A percentile compares a stretch with the other conserved stretches of the same genome.
These are phyloP conservation scores for Aspergillus tamarii DNA, from an alignment of 2,329 filamentous ascomycete genomes.

Conservation along the genomic window DNA sequence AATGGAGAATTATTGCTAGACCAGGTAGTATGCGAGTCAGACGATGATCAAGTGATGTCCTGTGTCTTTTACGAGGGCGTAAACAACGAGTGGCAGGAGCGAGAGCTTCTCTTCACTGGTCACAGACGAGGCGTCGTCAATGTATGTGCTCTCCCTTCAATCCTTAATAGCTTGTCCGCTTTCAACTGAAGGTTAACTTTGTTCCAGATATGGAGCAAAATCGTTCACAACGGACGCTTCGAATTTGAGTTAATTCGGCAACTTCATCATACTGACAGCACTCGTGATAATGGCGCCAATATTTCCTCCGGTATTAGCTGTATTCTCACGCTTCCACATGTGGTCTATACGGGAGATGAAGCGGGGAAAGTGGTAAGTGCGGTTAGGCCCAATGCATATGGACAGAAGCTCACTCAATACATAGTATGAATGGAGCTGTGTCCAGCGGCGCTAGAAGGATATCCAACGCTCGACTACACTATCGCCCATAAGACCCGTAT, in stretches of 20 bases:
- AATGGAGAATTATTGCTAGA: conserved; percentile 84
- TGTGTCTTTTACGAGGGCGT: conserved; percentile 93
- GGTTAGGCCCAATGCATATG: neutral
- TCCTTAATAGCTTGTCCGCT: conserved; percentile 22
- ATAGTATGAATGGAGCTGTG: conserved; percentile 62
- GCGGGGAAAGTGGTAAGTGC: conserved; percentile 81
- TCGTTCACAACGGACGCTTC: conserved; percentile 67
- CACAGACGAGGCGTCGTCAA: conserved; percentile 84
- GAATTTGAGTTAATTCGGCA: conserved; percentile 76
- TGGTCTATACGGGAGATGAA: conserved; percentile 93
- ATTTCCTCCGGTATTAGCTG: conserved; percentile 75
- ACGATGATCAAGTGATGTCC: conserved; percentile 76
- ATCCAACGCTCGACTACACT: neutral
- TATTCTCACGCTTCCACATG: conserved; percentile 78
- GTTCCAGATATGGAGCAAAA: conserved; percentile 59
- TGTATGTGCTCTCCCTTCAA: conserved; percentile 36
- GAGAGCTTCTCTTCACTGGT: conserved; percentile 84
- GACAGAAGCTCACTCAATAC: conserved; percentile 21
- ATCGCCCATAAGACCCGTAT: neutral
- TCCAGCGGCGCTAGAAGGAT: conserved; percentile 50
- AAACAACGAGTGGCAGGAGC: conserved; percentile 88
- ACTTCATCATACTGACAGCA: conserved; percentile 76
- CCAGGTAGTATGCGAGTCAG: conserved; percentile 73
- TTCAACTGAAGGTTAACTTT: conserved; percentile 13
- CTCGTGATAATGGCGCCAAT: conserved; percentile 61